phyloP scores from a whole-genome alignment of 331 rosid species.

The Malus hybrid region DNA sequence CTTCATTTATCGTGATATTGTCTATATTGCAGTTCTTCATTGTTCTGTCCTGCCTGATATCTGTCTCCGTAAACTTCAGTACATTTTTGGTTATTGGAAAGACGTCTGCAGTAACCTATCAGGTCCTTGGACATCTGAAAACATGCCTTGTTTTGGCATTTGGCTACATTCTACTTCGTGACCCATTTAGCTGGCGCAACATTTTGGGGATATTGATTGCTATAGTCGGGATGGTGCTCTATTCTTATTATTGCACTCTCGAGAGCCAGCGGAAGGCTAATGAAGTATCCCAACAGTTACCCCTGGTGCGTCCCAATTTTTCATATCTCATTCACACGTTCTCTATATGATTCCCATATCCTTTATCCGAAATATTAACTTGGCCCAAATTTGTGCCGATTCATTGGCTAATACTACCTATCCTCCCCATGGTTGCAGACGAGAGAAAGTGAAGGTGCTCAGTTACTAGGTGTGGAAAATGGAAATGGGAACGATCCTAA shows the following conservation, averaged over 20 bases:
- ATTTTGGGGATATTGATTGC: slow-evolving; percentile 78
- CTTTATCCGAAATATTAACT: too few species aligned
- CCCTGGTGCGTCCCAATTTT: slow-evolving; percentile 38
- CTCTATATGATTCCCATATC: neutral
- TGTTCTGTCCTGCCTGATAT: slow-evolving; percentile 78
- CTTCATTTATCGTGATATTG: neutral
- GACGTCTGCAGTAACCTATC: slow-evolving; percentile 94
- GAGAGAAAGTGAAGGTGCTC: slow-evolving; percentile 68
- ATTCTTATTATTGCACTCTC: slow-evolving; percentile 55
- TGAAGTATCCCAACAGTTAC: slow-evolving; percentile 41
- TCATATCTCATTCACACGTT: neutral
- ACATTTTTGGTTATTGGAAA: slow-evolving; percentile 94
- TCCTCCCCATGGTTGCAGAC: slow-evolving; percentile 27
- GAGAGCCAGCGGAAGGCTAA: slow-evolving; percentile 69
- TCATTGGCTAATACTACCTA: neutral
- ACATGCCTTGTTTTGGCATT: slow-evolving; percentile 88
- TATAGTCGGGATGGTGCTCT: slow-evolving; percentile 78
- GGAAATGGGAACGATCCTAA: slow-evolving; percentile 48
- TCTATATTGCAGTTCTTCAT: slow-evolving; percentile 61
- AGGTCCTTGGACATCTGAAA: slow-evolving; percentile 93
- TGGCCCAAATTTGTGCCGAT: too few species aligned
- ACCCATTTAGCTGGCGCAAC: slow-evolving; percentile 91
- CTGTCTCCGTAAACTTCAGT: slow-evolving; percentile 90
- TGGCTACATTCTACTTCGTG: slow-evolving; percentile 78
- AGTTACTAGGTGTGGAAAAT: slow-evolving; percentile 52